Base-by-base conservation (phyloP, 345 rosid genomes). In the Bruguiera sexangula region DNA sequence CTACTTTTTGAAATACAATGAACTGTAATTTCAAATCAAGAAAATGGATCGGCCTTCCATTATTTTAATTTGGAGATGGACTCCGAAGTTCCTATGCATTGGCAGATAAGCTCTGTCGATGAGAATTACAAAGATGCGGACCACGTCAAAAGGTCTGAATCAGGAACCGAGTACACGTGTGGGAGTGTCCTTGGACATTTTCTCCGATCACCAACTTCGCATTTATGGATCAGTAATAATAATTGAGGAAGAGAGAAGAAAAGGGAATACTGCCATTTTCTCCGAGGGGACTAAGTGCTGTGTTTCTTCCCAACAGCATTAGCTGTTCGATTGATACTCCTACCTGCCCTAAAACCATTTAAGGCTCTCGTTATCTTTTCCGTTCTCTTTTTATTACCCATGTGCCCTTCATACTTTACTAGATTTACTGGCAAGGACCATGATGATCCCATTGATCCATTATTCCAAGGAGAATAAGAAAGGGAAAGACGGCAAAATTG, bases 261-360 rank as follows among this genome's bases (percentile, higher is more conserved):
- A 20, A 36, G 39, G 22, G 13, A 24, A 19, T 3, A 0, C 3
- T 3, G 85, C 75, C 85, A 59, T 80, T 82, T 74, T 85, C 83
- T 32, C 54, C 57, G 62, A 51, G 58, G 58, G 70, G 76, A 59
- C 68, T 18, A 0, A 9, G 67, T 82, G 86, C 56, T 74, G 55
- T 65, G 72, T 67, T 82, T 68, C 71, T 72, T 72, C 75, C 82
- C 56, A 62, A 69, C 86, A 78, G 34, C 83, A 68, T 74, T 75
- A 66, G 82, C 59, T 78, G 79, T 76, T 75, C 65, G 88, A 82
- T 82, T 67, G 86, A 18, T 60, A 80, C 83, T 62, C 77, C 62
- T 69, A 70, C 69, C 80, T 54, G 75, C 73, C 58, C 70, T 39
- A 3, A 31, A 67, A 58, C 2, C 18, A 66, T 34, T 32, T 19